phyloP scores from a whole-genome alignment of 1,284 basidiomycete species.

The Cutaneotrichosporon spelunceum region DNA sequence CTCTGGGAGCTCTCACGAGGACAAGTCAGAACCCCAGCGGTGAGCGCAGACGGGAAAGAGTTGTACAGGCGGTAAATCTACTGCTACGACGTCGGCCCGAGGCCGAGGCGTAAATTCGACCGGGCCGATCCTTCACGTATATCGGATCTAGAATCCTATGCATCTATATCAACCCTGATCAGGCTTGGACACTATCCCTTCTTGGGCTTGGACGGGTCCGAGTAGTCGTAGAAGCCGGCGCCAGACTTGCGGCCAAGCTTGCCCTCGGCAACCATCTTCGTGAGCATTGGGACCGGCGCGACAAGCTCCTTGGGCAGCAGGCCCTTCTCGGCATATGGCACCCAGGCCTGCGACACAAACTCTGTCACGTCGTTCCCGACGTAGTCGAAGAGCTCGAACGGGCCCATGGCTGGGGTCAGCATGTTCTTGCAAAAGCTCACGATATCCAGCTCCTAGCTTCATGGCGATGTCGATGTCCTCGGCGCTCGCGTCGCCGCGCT shows the following conservation, averaged over 20 bases:
- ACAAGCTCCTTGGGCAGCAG: slow-evolving; percentile 54
- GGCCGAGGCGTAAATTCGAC: not conserved
- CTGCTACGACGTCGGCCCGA: not conserved
- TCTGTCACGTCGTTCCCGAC: slow-evolving; percentile 54
- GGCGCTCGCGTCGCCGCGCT: slow-evolving; percentile 58
- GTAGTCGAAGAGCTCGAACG: slow-evolving; percentile 59
- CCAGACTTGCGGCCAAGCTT: slow-evolving; percentile 58
- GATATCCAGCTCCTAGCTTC: slow-evolving; percentile 59
- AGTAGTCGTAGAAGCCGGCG: slow-evolving; percentile 47
- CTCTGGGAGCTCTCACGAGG: not conserved
- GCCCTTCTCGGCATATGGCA: slow-evolving; percentile 52
- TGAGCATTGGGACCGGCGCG: slow-evolving; percentile 50
- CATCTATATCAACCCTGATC: no score
- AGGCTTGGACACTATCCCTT: slow-evolving; percentile 11
- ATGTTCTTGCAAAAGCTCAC: slow-evolving; percentile 19
- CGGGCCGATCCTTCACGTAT: not conserved
- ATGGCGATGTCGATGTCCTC: slow-evolving; percentile 61
- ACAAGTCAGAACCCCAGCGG: not conserved
- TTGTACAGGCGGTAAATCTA: not conserved
- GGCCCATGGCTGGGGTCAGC: slow-evolving; percentile 48
- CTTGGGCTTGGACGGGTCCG: slow-evolving; percentile 8
- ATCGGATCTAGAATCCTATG: no score
- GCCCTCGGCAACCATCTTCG: slow-evolving; percentile 57
- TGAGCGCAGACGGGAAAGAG: not conserved
- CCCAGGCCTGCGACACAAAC: slow-evolving; percentile 57